Base-by-base conservation (phyloP, 495 filamentous ascomycete genomes). In the Tuber aestivum region DNA sequence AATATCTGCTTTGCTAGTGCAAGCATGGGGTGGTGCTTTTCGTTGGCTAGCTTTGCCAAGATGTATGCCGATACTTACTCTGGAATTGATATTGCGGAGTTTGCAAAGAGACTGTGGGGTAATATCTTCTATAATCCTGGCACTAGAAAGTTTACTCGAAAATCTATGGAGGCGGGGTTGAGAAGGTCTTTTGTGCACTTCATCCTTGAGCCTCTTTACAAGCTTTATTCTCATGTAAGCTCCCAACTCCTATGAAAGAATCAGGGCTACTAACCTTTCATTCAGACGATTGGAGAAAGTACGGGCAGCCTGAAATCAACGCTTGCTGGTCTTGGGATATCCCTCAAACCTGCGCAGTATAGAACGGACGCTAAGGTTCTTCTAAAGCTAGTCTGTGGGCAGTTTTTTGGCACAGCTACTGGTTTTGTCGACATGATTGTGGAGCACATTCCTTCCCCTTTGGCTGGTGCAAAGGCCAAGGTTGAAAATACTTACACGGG, bases 361-460 rank as follows among this genome's bases (percentile, higher is more conserved):
- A 95, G 91, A 84, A 87, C 90, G 2, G 94, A 98, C 82, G 94
- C 95, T 18, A 96, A 94, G 81, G 91, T 92, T 40, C 88, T 99
- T 12, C 87, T 99, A 45, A 93, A 91, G 83, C 86, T 95, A 35
- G 96, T 97, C 38, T 99, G 96, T 82, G 92, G 92, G 83, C 92
- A 97, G 80, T 99, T 97, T 85, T 99, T 99, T 79, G 95, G 95
- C 32, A 89, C 92, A 44, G 91, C 93, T 10, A 89, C 89, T 61
- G 95, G 94, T 0, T 96, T 99, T 80, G 95, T 98, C 18, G 96
- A 99, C 82, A 98, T 98, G 95, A 84, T 97, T 69, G 89, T 94
- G 42, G 88, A 94, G 75, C 94, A 99, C 84, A 86, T 97, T 73
- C 95, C 96, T 6, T 97, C 95, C 16, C 94, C 95, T 1, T 86